Conservation (phyloP, 805 yeast genomes). For the Scheffersomyces lignosus region DNA sequence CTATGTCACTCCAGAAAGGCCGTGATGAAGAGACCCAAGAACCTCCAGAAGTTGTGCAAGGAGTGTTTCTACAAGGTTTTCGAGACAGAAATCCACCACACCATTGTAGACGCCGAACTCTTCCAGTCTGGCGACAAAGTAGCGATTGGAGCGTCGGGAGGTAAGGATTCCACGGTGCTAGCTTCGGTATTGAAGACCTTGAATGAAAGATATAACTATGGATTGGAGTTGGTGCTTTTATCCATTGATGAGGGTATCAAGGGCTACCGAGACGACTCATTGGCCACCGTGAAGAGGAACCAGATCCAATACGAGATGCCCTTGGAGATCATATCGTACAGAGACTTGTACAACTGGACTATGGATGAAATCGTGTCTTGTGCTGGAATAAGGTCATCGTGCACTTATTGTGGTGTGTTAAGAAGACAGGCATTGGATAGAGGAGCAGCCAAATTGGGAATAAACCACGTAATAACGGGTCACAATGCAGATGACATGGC, state of each 20-base stretch:
- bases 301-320: slow-evolving; percentile 82
- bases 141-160: slow-evolving; percentile 99
- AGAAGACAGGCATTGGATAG: slow-evolving; percentile 95
- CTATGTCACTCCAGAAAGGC: slow-evolving; percentile 82
- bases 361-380: slow-evolving; percentile 97
- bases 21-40: slow-evolving; percentile 88
- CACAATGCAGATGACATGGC: slow-evolving; percentile 99
- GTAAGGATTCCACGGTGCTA: slow-evolving; percentile 94
- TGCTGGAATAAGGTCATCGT: slow-evolving; percentile 90
- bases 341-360: slow-evolving; percentile 92
- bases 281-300: slow-evolving; percentile 95
- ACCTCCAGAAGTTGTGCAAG: slow-evolving; percentile 84
- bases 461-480: slow-evolving; percentile 92
- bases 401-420: slow-evolving; percentile 97
- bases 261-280: slow-evolving; percentile 95
- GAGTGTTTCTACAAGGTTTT: slow-evolving; percentile 86
- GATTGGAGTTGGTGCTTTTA: slow-evolving; percentile 76
- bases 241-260: slow-evolving; percentile 96
- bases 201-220: slow-evolving; percentile 86
- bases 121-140: slow-evolving; percentile 82
- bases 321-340: slow-evolving; percentile 77
- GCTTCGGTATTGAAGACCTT: slow-evolving; percentile 85
- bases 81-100: slow-evolving; percentile 93
- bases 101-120: slow-evolving; percentile 68
- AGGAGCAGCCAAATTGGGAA: slow-evolving; percentile 85